Base-by-base conservation (phyloP, 352 stramenopile species). In the Phytophthora hibernalis region DNA sequence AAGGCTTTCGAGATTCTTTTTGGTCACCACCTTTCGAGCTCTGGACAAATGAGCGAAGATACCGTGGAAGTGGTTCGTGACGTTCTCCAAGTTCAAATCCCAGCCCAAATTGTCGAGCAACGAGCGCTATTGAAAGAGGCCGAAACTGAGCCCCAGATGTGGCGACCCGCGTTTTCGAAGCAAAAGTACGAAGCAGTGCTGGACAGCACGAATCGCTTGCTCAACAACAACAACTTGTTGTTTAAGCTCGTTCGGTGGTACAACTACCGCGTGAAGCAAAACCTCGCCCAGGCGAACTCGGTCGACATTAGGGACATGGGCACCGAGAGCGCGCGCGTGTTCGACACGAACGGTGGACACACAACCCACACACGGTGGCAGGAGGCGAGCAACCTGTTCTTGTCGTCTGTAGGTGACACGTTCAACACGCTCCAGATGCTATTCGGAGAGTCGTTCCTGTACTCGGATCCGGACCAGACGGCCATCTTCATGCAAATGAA, bases 401-500 rank as follows among this genome's bases (percentile, higher is more conserved):
- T 75, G 42, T 73, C 66, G 2, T 72, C 83, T 3, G 75, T 92
- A 5, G 73, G 64, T 8, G 85, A 95, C 26, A 85, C 81, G 1
- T 95, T 95, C 54, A 68, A 84, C 28, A 95, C 87, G 15, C 61
- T 95, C 31, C 65, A 90, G 37, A 77, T 84, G 62, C 72, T 95
- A 5, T 95, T 95, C 49, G 73, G 85, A 22, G 83, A 93, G 11
- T 74, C 77, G 3, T 95, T 95, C 54, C 53, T 84, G 43, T 95
- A 93, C 64, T 82, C 87, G 0, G 82, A 95, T 31, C 78, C 83
- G 22, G 87, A 95, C 20, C 82, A 95, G 47, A 95, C 87, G 0
- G 87, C 87, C 12, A 69, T 95, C 52, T 95, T 93, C 61, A 92
- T 95, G 87, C 87, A 95, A 61, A 95, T 95, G 76, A 95, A 95